Conservation (phyloP, 2,329 filamentous ascomycete species). For the Nothophaeocryptopus gaeumannii region DNA sequence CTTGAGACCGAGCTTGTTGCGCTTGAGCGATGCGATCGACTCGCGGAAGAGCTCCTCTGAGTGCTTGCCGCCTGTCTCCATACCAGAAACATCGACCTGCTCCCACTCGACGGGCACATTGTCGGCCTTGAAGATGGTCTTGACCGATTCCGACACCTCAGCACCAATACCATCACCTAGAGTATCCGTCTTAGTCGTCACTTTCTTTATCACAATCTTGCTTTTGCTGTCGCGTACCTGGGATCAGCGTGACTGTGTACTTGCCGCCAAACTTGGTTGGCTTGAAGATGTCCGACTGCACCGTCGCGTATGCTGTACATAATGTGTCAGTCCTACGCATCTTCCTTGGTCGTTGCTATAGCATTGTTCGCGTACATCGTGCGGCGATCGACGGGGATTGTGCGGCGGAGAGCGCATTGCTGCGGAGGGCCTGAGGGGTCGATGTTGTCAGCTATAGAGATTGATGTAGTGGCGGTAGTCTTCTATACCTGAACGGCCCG, state of each 20-base stretch:
- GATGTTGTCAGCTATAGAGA: constrained; percentile 25
- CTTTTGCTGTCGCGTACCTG: constrained; percentile 57
- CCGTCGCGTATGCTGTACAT: constrained; percentile 64
- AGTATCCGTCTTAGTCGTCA: constrained; percentile 13
- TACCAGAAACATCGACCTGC: constrained; percentile 90
- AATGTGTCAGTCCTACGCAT: constrained; percentile 23
- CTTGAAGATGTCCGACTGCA: constrained; percentile 97
- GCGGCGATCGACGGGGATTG: constrained; percentile 51
- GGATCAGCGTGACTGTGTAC: constrained; percentile 98
- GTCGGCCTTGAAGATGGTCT: constrained; percentile 99
- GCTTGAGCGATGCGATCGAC: constrained; percentile 89
- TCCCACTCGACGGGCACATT: constrained; percentile 99
- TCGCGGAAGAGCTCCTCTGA: constrained; percentile 94
- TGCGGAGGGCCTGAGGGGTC: constrained; percentile 50
- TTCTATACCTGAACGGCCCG: constrained; percentile 24
- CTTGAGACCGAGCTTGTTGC: constrained; percentile 99
- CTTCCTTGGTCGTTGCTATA: constrained; percentile 3
- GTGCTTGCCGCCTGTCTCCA: constrained; percentile 79
- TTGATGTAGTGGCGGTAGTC: constrained; percentile 3
- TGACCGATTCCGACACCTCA: constrained; percentile 96
- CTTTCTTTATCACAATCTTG: constrained; percentile 21
- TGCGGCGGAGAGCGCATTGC: constrained; percentile 48
- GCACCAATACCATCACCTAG: constrained; percentile 89
- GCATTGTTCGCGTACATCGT: constrained; percentile 49
- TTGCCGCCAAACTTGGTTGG: constrained; percentile 98